phyloP scores from a whole-genome alignment of 371 early-diverging fungal genomes.

The Dipsacomyces acuminosporus region DNA sequence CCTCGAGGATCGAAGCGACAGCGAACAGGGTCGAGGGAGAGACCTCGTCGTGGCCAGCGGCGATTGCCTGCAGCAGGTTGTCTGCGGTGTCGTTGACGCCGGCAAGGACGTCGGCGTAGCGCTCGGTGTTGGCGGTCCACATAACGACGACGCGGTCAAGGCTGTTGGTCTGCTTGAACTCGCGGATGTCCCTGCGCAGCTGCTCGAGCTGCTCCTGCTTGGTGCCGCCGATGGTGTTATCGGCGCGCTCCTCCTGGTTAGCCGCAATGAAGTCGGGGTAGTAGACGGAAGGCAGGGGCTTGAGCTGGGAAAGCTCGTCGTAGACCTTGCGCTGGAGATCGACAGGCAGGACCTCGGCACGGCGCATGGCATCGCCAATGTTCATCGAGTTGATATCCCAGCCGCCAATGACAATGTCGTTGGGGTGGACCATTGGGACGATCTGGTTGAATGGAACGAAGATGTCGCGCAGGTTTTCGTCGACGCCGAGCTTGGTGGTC shows the following conservation, averaged over 20 bases:
- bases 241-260: conserved; percentile 93
- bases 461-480: conserved; percentile 75
- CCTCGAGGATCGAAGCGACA: conserved; percentile 91
- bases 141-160: conserved; percentile 92
- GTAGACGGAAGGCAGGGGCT: conserved; percentile 91
- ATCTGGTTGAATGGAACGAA: conserved; percentile 85
- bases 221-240: conserved; percentile 79
- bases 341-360: conserved; percentile 89
- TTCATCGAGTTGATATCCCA: conserved; percentile 91
- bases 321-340: conserved; percentile 90
- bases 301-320: conserved; percentile 69
- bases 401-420: conserved; percentile 92
- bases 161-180: conserved; percentile 79
- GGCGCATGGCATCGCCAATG: conserved; percentile 87
- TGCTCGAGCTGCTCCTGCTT: conserved; percentile 86
- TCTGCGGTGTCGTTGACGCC: conserved; percentile 96
- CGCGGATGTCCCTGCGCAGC: conserved; percentile 87
- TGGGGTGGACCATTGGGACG: conserved; percentile 93
- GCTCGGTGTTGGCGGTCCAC: conserved; percentile 99
- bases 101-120: conserved; percentile 60
- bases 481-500: conserved; percentile 87
- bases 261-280: conserved; percentile 95
- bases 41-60: conserved; percentile 75
- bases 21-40: conserved; percentile 97
- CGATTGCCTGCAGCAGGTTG: conserved; percentile 78